A percentile compares a stretch with the other conserved stretches of the same genome.
Conservation (phyloP, 2,329 filamentous ascomycete species). For the Colletotrichum paranaense region DNA sequence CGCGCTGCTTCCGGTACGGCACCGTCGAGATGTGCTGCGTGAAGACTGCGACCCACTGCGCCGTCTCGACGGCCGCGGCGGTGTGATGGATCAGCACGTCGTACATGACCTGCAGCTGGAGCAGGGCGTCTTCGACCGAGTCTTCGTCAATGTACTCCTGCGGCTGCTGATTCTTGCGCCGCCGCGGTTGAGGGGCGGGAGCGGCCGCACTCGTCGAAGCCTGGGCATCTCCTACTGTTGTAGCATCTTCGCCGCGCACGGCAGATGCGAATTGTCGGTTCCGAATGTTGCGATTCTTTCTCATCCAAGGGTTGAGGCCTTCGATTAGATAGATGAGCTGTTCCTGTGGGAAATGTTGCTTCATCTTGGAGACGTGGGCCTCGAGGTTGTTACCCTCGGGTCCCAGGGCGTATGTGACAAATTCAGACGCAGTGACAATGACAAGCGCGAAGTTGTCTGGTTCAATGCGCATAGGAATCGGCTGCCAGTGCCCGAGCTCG, state of each 20-base stretch:
- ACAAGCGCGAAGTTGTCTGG: conserved; percentile 72
- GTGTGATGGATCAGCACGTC: conserved; percentile 78
- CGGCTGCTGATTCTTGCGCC: conserved; percentile 53
- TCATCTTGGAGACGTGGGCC: conserved; percentile 67
- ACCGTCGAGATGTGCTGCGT: conserved; percentile 84
- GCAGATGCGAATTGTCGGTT: conserved; percentile 76
- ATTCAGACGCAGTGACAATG: conserved; percentile 71
- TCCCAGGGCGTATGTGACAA: conserved; percentile 69
- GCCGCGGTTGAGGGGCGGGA: conserved; percentile 39
- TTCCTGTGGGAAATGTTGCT: conserved; percentile 61
- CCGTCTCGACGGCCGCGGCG: conserved; percentile 68
- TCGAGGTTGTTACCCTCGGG: conserved; percentile 63
- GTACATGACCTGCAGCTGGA: conserved; percentile 77
- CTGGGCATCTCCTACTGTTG: conserved; percentile 23
- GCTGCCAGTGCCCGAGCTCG: conserved; percentile 72
- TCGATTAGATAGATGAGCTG: conserved; percentile 79
- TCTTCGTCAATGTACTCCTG: conserved; percentile 73
- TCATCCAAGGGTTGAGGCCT: conserved; percentile 73
- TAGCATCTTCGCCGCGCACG: conserved; percentile 59
- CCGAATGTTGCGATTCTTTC: conserved; percentile 74
- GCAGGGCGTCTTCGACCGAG: conserved; percentile 75
- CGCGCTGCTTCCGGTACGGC: conserved; percentile 72
- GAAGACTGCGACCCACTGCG: conserved; percentile 78
- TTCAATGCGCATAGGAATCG: conserved; percentile 61
- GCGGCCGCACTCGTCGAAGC: conserved; percentile 38